phyloP scores from a whole-genome alignment of 345 rosid species.

The Salix purpurea region DNA sequence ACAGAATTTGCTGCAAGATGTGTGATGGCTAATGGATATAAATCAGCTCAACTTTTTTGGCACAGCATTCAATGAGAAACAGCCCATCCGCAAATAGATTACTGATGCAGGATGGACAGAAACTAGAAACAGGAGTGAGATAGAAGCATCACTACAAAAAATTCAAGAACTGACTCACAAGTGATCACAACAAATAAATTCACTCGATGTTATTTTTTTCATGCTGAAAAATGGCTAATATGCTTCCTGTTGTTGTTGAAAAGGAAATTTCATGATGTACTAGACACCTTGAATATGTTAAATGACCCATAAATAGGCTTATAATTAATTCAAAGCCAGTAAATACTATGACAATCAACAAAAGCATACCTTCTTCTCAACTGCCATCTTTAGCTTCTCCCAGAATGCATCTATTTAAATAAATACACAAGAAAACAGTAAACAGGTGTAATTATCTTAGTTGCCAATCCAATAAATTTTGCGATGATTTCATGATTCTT shows the following conservation, averaged over 20 bases:
- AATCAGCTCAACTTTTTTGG: background rate
- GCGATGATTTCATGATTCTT: background rate
- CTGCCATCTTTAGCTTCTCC: conserved; percentile 65
- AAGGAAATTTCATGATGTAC: background rate
- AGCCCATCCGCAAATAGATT: background rate
- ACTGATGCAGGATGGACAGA: background rate
- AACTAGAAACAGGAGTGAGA: background rate
- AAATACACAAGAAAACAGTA: conserved; percentile 5
- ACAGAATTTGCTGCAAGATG: background rate
- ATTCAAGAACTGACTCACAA: background rate
- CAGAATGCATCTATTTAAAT: conserved; percentile 63
- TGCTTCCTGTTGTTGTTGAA: background rate
- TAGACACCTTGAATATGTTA: background rate
- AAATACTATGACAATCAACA: background rate
- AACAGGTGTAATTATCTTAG: background rate
- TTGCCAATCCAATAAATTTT: background rate
- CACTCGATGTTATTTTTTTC: background rate
- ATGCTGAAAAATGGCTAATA: background rate
- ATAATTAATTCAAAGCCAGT: background rate
- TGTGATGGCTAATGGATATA: background rate
- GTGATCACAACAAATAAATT: background rate
- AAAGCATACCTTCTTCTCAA: conserved; percentile 57
- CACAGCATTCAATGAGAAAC: background rate
- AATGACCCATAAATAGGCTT: background rate
- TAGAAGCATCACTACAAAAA: background rate